Evolutionary conservation across 495 filamentous ascomycete species (phyloP).

Genomic region (Eremomyces bilateralis): DNA sequence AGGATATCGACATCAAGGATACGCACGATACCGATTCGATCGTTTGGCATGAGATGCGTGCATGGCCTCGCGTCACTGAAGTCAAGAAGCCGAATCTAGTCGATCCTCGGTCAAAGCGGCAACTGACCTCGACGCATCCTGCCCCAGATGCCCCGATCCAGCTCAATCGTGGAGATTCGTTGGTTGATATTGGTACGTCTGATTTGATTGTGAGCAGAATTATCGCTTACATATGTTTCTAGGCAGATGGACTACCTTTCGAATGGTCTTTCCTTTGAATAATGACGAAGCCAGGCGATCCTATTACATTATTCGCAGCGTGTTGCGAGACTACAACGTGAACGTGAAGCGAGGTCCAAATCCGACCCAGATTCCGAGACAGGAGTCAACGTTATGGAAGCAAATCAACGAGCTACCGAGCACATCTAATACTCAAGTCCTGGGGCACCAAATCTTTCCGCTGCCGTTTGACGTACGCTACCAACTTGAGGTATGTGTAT

Average conservation of each 20-base stretch:
- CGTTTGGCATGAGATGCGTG: conserved; percentile 43
- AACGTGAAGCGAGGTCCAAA: conserved; percentile 12
- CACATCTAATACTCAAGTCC: conserved; percentile 6
- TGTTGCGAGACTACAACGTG: conserved; percentile 56
- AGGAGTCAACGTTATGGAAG: conserved; percentile 28
- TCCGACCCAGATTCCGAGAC: neutral
- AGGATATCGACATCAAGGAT: conserved; percentile 17
- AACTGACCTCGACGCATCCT: too few species aligned
- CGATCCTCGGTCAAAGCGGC: too few species aligned
- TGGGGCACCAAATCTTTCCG: conserved; percentile 1
- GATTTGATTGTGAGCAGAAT: conserved; percentile 9
- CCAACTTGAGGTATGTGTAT: conserved; percentile 82
- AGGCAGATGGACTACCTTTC: conserved; percentile 47
- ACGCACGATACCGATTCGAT: conserved; percentile 19
- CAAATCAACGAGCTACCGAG: conserved; percentile 28
- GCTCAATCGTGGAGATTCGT: conserved; percentile 30
- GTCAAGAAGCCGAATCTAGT: conserved; percentile 22
- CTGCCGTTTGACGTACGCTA: conserved; percentile 62
- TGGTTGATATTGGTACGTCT: conserved; percentile 53
- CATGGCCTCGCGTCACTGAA: conserved; percentile 57
- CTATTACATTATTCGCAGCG: conserved; percentile 16
- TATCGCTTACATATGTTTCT: conserved; percentile 24
- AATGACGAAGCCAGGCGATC: conserved; percentile 8
- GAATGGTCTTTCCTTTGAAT: conserved; percentile 29
- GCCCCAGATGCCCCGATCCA: conserved; percentile 25